These are phyloP conservation scores for Polygonum maritimum DNA, from an alignment of 148 eudicot genomes.

Conservation along the genomic window DNA sequence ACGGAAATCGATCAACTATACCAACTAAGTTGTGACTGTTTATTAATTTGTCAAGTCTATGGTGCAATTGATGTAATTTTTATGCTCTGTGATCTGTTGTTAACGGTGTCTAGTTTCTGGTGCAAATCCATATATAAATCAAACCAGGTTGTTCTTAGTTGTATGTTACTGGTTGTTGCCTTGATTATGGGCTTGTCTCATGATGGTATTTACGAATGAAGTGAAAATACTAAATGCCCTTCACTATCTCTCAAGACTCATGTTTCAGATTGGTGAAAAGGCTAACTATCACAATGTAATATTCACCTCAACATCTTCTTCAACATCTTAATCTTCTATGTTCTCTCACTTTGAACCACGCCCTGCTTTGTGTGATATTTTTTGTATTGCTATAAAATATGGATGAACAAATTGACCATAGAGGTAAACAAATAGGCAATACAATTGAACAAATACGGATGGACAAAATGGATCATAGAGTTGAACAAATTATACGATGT, in stretches of 20 bases:
- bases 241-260: conserved; percentile 84
- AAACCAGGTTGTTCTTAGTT: neutral
- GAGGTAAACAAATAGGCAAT: too few relatives aligned
- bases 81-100: neutral
- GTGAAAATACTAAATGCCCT: conserved; percentile 60
- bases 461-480: too few relatives aligned
- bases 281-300: conserved; percentile 83
- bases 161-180: neutral
- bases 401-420: too few relatives aligned
- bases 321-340: too few relatives aligned
- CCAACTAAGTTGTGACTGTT: neutral
- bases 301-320: too few relatives aligned
- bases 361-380: neutral
- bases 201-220: conserved; percentile 23
- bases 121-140: neutral
- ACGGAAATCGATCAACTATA: neutral
- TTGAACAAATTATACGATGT: too few relatives aligned
- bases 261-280: conserved; percentile 91
- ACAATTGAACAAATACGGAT: too few relatives aligned
- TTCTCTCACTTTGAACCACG: neutral
- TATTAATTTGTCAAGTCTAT: neutral
- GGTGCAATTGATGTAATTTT: conserved; percentile 1
- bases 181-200: neutral
- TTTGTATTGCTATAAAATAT: too few relatives aligned
- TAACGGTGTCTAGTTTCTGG: neutral